These are phyloP conservation scores for Solanum pennellii DNA, from an alignment of 257 asterid species.

Conservation along the genomic window DNA sequence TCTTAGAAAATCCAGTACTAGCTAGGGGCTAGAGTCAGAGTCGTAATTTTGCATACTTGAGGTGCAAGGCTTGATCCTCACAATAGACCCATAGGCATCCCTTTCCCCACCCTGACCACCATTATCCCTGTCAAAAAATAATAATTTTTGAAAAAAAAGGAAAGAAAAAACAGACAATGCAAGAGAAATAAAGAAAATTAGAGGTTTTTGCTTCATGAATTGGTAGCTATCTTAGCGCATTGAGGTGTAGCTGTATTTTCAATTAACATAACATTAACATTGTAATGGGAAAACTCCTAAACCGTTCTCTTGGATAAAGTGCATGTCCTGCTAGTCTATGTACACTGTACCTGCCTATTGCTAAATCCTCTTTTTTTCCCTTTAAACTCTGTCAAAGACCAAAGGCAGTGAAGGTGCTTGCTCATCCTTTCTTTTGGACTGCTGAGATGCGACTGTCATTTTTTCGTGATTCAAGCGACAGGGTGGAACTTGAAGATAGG, in stretches of 20 bases:
- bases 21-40: background rate
- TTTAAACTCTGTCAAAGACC: constrained; percentile 35
- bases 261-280: background rate
- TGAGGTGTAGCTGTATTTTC: background rate
- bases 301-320: background rate
- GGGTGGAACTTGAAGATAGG: constrained; percentile 87
- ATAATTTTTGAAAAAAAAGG: background rate
- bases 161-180: background rate
- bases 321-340: background rate
- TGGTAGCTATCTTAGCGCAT: background rate
- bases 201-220: background rate
- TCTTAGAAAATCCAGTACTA: background rate
- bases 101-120: background rate
- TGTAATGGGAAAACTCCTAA: background rate
- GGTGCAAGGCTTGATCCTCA: background rate
- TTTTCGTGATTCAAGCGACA: constrained; percentile 87
- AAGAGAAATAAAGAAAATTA: background rate
- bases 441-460: constrained; percentile 79
- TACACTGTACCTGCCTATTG: background rate
- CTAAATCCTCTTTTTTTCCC: background rate
- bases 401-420: constrained; percentile 57
- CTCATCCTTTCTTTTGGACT: constrained; percentile 89
- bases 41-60: background rate
- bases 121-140: background rate
- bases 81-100: background rate